Conservation (phyloP, 495 filamentous ascomycete species). For the Penicillium cosmopolitanum region DNA sequence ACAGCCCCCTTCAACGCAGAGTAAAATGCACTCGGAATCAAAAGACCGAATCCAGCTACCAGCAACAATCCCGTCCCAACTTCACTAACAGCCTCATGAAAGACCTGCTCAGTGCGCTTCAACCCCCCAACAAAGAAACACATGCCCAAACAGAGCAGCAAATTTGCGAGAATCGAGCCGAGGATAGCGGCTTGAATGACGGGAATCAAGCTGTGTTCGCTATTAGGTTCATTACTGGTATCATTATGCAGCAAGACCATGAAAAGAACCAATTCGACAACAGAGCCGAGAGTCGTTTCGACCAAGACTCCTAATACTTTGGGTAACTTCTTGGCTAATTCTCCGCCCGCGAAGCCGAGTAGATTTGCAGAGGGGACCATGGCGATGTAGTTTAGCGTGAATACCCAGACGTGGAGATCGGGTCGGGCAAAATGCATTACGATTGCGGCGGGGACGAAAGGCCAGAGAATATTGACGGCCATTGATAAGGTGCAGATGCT, state of each 20-base stretch:
- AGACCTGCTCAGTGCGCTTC: slow-evolving; percentile 63
- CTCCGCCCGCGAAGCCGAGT: slow-evolving; percentile 81
- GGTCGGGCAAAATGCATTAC: slow-evolving; percentile 64
- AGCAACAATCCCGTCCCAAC: slow-evolving; percentile 79
- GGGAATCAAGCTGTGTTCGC: slow-evolving; percentile 52
- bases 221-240: slow-evolving; percentile 13
- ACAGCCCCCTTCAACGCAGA: slow-evolving; percentile 56
- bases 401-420: slow-evolving; percentile 65
- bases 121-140: slow-evolving; percentile 82
- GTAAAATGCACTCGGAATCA: slow-evolving; percentile 80
- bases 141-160: slow-evolving; percentile 72
- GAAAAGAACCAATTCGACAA: slow-evolving; percentile 84
- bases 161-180: slow-evolving; percentile 78
- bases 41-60: slow-evolving; percentile 79
- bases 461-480: slow-evolving; percentile 73
- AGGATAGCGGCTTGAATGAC: slow-evolving; percentile 85
- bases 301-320: slow-evolving; percentile 77
- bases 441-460: slow-evolving; percentile 70
- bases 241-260: slow-evolving; percentile 64
- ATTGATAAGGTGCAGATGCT: slow-evolving; percentile 60
- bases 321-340: slow-evolving; percentile 77
- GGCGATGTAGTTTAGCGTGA: slow-evolving; percentile 72
- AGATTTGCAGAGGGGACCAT: slow-evolving; percentile 92
- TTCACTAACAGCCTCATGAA: slow-evolving; percentile 78
- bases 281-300: slow-evolving; percentile 74